Percentiles rank a stretch among this genome's conserved stretches.
Conservation (phyloP, 345 rosid species). For the Lumnitzera littorea region DNA sequence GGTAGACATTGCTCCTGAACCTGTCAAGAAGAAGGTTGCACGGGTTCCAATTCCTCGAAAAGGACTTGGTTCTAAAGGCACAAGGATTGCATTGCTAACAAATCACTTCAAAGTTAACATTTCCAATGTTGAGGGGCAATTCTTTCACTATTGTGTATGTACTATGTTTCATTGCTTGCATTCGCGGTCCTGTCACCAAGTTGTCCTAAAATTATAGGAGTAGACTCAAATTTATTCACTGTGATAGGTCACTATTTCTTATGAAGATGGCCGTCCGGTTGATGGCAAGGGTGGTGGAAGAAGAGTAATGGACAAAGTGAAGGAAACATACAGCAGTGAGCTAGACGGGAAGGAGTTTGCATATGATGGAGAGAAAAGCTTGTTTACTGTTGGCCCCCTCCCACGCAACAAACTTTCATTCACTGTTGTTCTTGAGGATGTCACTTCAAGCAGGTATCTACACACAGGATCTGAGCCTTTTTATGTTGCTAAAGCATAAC, state of each 20-base stretch:
- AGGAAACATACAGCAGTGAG: conserved; percentile 28
- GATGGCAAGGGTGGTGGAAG: conserved; percentile 41
- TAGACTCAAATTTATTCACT: neutral
- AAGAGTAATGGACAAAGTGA: conserved; percentile 31
- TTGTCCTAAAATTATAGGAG: neutral
- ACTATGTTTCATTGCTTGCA: neutral
- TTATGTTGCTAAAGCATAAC: neutral
- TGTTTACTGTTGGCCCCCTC: conserved; percentile 41
- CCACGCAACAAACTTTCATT: conserved; percentile 34
- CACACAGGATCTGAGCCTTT: neutral
- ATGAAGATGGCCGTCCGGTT: conserved; percentile 39
- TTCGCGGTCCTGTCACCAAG: neutral
- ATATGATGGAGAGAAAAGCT: conserved; percentile 43
- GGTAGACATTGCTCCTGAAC: conserved; percentile 2
- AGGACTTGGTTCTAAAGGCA: conserved; percentile 34
- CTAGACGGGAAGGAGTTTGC: conserved; percentile 36
- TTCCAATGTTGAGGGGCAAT: conserved; percentile 22
- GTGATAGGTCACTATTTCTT: conserved; percentile 25
- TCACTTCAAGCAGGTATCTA: conserved; percentile 23
- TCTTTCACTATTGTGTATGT: conserved; percentile 37
- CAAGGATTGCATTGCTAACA: conserved; percentile 18
- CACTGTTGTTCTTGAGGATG: conserved; percentile 32
- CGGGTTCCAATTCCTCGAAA: conserved; percentile 31
- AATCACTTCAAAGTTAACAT: conserved; percentile 42
- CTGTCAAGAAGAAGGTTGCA: conserved; percentile 20